Evolutionary conservation across 768 basidiomycete genomes (phyloP).

Genomic region (Tulasnella sp.): DNA sequence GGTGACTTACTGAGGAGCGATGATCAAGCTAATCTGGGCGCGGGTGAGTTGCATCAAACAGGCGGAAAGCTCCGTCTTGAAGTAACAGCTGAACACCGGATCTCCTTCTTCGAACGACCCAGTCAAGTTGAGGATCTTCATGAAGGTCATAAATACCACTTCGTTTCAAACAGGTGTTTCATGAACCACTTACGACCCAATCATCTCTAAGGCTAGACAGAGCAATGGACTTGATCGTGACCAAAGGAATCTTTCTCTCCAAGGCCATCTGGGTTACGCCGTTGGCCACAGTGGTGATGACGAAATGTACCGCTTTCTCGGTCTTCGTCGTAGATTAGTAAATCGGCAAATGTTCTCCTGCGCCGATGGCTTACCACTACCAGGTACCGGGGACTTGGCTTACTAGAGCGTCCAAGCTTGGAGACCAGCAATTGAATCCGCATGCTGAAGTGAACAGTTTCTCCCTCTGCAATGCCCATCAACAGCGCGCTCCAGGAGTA

Average conservation of each 20-base stretch:
- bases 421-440: conserved; percentile 78
- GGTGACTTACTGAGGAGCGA: conserved; percentile 66
- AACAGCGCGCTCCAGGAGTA: not conserved
- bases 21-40: conserved; percentile 64
- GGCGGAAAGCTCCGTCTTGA: conserved; percentile 92
- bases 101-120: conserved; percentile 87
- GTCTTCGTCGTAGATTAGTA: conserved; percentile 48
- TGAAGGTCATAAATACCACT: not conserved
- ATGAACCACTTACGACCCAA: conserved; percentile 66
- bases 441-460: conserved; percentile 79
- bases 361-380: conserved; percentile 60
- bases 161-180: not conserved
- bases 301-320: conserved; percentile 77
- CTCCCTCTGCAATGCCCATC: conserved; percentile 45
- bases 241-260: conserved; percentile 85
- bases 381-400: conserved; percentile 84
- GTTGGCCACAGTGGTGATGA: conserved; percentile 55
- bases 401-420: conserved; percentile 81
- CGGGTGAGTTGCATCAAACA: conserved; percentile 77
- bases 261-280: conserved; percentile 55
- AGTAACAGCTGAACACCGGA: conserved; percentile 81
- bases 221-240: conserved; percentile 79
- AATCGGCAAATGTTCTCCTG: no score
- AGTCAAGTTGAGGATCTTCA: conserved; percentile 65
- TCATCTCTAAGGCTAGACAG: conserved; percentile 91